A percentile compares a stretch with the other conserved stretches of the same genome.
phyloP scores from a whole-genome alignment of 129 eudicot species.

The Deinandra increscens region DNA sequence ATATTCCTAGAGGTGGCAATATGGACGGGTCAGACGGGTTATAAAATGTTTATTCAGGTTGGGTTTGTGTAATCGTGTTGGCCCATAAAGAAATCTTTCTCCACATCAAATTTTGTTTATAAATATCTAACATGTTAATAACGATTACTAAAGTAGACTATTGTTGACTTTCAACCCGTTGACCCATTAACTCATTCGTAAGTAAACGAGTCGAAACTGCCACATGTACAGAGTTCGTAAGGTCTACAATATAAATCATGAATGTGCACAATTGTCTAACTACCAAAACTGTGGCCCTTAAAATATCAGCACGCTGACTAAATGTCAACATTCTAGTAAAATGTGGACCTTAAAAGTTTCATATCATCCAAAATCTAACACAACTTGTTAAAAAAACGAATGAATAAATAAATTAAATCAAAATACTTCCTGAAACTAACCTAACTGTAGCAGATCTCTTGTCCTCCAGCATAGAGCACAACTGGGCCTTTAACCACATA shows the following conservation, averaged over 20 bases:
- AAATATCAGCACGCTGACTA: too few relatives aligned
- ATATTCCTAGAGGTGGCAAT: not conserved
- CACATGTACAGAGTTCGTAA: constrained; percentile 6
- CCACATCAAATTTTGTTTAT: not conserved
- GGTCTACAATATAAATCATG: constrained; percentile 3
- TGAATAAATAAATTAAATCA: too few relatives aligned
- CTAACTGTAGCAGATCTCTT: constrained; percentile 85
- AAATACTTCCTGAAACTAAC: constrained; percentile 41
- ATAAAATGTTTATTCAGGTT: not conserved
- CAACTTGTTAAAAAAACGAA: too few relatives aligned
- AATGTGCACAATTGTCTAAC: not conserved
- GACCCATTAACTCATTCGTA: not conserved
- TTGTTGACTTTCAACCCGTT: not conserved
- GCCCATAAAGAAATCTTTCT: not conserved
- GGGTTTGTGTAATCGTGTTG: not conserved
- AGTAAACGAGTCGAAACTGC: not conserved
- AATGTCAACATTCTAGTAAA: too few relatives aligned
- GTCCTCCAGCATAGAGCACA: constrained; percentile 84
- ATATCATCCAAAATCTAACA: too few relatives aligned
- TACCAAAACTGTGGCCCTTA: too few relatives aligned
- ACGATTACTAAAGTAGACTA: not conserved
- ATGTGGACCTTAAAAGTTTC: too few relatives aligned
- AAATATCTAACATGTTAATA: not conserved
- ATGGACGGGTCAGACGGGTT: not conserved
- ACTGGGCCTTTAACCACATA: constrained; percentile 83